Evolutionary conservation across 257 asterid genomes (phyloP).

Genomic region (Leonotis leonurus): DNA sequence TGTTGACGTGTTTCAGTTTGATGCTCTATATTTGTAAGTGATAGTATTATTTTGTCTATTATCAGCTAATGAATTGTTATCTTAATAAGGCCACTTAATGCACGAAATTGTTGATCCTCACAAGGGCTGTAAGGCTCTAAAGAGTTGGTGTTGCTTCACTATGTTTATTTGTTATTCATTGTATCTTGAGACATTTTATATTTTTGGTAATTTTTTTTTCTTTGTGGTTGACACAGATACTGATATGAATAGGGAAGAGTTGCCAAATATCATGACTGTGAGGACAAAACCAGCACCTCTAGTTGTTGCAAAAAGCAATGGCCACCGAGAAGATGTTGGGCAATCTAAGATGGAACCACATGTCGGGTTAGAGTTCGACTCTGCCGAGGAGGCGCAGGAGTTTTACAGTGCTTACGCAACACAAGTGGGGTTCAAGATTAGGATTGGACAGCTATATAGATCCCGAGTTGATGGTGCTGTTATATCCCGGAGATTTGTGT

Average conservation of each 20-base stretch:
- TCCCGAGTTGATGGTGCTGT: constrained; percentile 84
- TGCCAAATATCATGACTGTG: constrained; percentile 51
- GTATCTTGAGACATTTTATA: too few relatives aligned
- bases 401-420: constrained; percentile 64
- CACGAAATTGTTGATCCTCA: background rate
- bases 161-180: too few relatives aligned
- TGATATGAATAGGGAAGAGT: constrained; percentile 69
- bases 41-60: background rate
- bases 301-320: constrained; percentile 37
- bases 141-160: background rate
- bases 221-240: constrained; percentile 30
- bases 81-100: background rate
- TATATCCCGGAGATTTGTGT: constrained; percentile 77
- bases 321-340: constrained; percentile 44
- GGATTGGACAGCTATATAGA: constrained; percentile 90
- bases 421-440: constrained; percentile 69
- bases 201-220: background rate
- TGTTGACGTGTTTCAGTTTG: background rate
- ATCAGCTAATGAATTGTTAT: background rate
- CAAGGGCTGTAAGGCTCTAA: background rate
- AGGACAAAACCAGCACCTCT: constrained; percentile 52
- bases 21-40: background rate
- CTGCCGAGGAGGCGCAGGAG: constrained; percentile 91
- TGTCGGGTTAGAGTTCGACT: constrained; percentile 72
- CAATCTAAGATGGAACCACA: constrained; percentile 61